phyloP scores from a whole-genome alignment of 768 basidiomycete species.

The Nidula microcarpa region DNA sequence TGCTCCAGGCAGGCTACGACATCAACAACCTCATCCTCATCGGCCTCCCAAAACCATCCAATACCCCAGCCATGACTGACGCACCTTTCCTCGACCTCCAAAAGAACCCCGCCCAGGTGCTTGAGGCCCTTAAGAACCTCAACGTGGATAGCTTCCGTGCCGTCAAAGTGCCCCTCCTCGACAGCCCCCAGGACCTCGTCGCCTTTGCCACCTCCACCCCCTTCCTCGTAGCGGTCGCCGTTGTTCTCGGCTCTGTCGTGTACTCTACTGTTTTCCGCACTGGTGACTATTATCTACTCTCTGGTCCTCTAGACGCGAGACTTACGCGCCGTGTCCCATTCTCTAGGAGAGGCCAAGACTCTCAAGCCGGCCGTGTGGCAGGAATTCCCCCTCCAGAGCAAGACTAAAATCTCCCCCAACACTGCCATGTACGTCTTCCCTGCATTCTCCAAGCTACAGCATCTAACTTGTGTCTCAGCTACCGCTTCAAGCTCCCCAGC shows the following conservation, averaged over 20 bases:
- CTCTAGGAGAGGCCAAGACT: conserved; percentile 56
- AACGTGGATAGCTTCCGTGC: conserved; percentile 22
- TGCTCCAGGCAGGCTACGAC: conserved; percentile 55
- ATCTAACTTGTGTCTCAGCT: conserved; percentile 44
- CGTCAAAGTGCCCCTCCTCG: conserved; percentile 30
- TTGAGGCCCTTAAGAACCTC: conserved; percentile 16
- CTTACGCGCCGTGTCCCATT: conserved; percentile 3
- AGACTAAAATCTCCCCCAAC: conserved; percentile 87
- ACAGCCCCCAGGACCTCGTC: conserved; percentile 30
- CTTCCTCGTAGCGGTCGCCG: conserved; percentile 47
- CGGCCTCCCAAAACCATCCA: conserved; percentile 39
- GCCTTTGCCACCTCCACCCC: conserved; percentile 39
- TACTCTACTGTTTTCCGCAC: conserved; percentile 51
- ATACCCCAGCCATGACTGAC: too few relatives aligned
- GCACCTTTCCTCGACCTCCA: too few relatives aligned
- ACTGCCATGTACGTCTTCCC: conserved; percentile 76
- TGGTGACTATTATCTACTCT: conserved; percentile 20
- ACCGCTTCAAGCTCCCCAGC: conserved; percentile 85
- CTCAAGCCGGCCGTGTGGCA: conserved; percentile 78
- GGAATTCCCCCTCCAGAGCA: conserved; percentile 76
- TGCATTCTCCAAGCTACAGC: too few relatives aligned
- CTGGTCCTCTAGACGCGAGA: conserved; percentile 8
- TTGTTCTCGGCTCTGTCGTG: conserved; percentile 46
- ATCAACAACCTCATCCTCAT: conserved; percentile 58
- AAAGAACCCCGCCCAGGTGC: conserved; percentile 9